These are phyloP conservation scores for Scedosporium minutisporum DNA, from an alignment of 2,329 filamentous ascomycete species.

Conservation along the genomic window DNA sequence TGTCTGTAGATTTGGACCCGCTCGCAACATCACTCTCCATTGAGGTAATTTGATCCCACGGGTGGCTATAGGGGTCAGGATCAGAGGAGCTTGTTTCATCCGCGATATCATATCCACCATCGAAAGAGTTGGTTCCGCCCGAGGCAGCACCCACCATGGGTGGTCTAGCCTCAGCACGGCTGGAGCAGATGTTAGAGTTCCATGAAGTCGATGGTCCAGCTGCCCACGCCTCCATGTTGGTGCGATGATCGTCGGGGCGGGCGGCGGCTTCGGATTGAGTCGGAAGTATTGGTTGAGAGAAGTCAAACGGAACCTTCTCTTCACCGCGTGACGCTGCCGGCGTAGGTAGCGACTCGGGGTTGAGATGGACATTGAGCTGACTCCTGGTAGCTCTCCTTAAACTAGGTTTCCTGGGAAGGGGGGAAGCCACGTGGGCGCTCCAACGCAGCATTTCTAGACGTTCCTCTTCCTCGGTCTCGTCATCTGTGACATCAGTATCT, in stretches of 20 bases:
- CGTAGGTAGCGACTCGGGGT: not conserved
- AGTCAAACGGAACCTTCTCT: not conserved
- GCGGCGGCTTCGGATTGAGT: no score
- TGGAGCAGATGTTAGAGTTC: no score
- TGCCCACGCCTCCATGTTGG: no score
- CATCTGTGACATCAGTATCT: not conserved
- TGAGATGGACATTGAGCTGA: not conserved
- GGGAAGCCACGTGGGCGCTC: not conserved
- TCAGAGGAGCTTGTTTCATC: not conserved
- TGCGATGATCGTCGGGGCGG: no score
- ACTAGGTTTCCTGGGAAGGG: not conserved
- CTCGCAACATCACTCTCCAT: not conserved
- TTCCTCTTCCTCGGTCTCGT: not conserved
- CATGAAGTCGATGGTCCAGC: no score
- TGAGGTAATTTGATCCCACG: not conserved
- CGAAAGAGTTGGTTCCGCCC: no score
- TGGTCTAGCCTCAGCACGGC: no score
- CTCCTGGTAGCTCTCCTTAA: slow-evolving; percentile 1
- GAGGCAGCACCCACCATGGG: no score
- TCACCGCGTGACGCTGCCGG: not conserved
- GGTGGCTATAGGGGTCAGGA: not conserved
- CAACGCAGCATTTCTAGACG: not conserved
- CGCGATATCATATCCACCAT: not conserved
- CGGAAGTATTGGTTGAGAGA: not conserved
- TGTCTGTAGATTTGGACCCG: not conserved